These are phyloP conservation scores for Rhodotorula sp. DNA, from an alignment of 1,284 basidiomycete species.

Conservation along the genomic window DNA sequence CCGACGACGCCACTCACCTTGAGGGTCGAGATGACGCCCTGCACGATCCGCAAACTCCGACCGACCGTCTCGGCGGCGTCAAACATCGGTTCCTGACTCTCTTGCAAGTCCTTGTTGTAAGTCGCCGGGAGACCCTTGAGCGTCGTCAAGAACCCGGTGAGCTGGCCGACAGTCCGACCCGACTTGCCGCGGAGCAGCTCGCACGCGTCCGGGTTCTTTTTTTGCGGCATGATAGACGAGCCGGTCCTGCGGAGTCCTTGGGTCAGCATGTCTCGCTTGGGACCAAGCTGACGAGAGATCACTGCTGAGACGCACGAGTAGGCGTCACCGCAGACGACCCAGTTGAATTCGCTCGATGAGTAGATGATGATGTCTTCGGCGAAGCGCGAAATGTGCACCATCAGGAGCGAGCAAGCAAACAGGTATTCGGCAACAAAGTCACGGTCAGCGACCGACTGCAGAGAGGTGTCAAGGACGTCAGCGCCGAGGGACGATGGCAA, in stretches of 20 bases:
- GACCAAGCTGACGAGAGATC: not conserved
- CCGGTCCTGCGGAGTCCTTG: conserved; percentile 67
- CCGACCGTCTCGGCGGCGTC: conserved; percentile 87
- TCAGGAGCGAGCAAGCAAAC: conserved; percentile 91
- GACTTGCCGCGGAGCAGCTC: conserved; percentile 93
- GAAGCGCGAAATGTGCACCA: conserved; percentile 89
- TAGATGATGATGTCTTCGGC: conserved; percentile 97
- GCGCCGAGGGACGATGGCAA: no score
- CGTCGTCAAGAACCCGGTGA: conserved; percentile 98
- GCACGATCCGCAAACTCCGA: conserved; percentile 87
- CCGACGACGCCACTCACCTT: conserved; percentile 56
- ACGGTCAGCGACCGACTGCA: conserved; percentile 79
- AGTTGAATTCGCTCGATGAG: conserved; percentile 94
- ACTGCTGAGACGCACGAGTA: conserved; percentile 65
- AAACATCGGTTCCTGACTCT: conserved; percentile 97
- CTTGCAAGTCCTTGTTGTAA: conserved; percentile 98
- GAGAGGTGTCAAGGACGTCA: not conserved
- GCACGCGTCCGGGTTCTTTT: conserved; percentile 97
- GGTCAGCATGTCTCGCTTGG: no score
- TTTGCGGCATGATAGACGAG: conserved; percentile 99
- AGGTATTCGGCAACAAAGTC: conserved; percentile 97
- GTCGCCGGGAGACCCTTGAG: conserved; percentile 96
- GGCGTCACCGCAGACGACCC: conserved; percentile 88
- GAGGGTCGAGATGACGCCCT: conserved; percentile 88
- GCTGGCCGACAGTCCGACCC: conserved; percentile 92